A percentile compares a stretch with the other conserved stretches of the same genome.
These are phyloP conservation scores for Agaricus sinodeliciosus DNA, from an alignment of 768 basidiomycete genomes.

Conservation along the genomic window DNA sequence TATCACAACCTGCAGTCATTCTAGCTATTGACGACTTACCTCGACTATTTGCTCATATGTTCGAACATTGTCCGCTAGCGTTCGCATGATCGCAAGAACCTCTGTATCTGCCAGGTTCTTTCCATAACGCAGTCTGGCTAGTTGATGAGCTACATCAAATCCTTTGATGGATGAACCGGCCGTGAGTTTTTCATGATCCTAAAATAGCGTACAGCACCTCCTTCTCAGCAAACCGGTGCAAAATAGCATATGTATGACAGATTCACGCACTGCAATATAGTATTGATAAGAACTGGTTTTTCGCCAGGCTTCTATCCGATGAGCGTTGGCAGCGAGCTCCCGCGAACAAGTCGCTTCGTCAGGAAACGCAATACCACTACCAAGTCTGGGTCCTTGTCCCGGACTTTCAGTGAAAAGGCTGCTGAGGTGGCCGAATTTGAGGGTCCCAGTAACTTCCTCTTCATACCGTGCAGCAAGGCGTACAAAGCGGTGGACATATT, in stretches of 20 bases:
- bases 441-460: slow-evolving; percentile 71
- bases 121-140: slow-evolving; percentile 70
- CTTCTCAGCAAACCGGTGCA: slow-evolving; percentile 7
- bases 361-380: slow-evolving; percentile 73
- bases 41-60: slow-evolving; percentile 88
- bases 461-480: slow-evolving; percentile 88
- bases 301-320: slow-evolving; percentile 92
- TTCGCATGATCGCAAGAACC: slow-evolving; percentile 65
- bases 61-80: slow-evolving; percentile 63
- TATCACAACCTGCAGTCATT: background rate
- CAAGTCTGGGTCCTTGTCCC: slow-evolving; percentile 47
- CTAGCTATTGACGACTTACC: slow-evolving; percentile 34
- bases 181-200: slow-evolving; percentile 65
- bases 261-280: slow-evolving; percentile 47
- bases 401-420: slow-evolving; percentile 41
- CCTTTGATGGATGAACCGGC: slow-evolving; percentile 59
- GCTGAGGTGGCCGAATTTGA: slow-evolving; percentile 70
- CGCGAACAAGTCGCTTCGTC: slow-evolving; percentile 61
- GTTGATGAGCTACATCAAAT: slow-evolving; percentile 83
- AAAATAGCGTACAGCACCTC: slow-evolving; percentile 10
- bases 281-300: slow-evolving; percentile 76
- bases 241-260: background rate
- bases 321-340: slow-evolving; percentile 72
- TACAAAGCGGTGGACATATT: slow-evolving; percentile 84
- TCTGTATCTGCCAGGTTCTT: slow-evolving; percentile 71